Conservation (phyloP, 2,329 filamentous ascomycete species). For the Lachnellula cervina region DNA sequence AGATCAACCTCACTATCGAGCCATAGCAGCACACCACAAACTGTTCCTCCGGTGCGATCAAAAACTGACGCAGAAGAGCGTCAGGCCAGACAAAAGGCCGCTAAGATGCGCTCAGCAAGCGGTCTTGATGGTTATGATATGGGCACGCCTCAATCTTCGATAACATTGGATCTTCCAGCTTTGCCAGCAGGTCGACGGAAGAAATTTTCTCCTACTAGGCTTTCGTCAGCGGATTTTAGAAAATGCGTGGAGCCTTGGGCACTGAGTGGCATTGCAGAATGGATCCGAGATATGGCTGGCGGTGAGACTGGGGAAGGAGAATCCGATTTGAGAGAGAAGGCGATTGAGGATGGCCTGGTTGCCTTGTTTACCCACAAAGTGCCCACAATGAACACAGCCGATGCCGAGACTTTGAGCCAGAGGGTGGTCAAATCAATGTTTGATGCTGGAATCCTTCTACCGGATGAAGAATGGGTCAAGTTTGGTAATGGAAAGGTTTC, state of each 20-base stretch:
- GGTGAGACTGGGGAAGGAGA: slow-evolving; percentile 63
- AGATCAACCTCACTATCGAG: slow-evolving; percentile 79
- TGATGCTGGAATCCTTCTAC: slow-evolving; percentile 68
- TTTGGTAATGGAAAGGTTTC: slow-evolving; percentile 76
- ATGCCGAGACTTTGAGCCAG: slow-evolving; percentile 81
- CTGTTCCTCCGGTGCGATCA: slow-evolving; percentile 79
- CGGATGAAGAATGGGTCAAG: slow-evolving; percentile 97
- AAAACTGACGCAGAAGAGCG: slow-evolving; percentile 82
- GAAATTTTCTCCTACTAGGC: slow-evolving; percentile 80
- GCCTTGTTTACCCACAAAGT: slow-evolving; percentile 91
- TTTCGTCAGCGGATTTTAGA: slow-evolving; percentile 75
- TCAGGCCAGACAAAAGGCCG: slow-evolving; percentile 48
- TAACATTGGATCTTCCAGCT: slow-evolving; percentile 77
- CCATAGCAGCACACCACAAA: slow-evolving; percentile 73
- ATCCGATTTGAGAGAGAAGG: slow-evolving; percentile 76
- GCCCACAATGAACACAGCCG: slow-evolving; percentile 96
- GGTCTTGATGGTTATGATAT: slow-evolving; percentile 55
- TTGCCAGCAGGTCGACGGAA: slow-evolving; percentile 74
- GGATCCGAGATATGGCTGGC: slow-evolving; percentile 77
- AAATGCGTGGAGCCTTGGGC: slow-evolving; percentile 91
- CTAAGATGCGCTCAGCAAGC: slow-evolving; percentile 49
- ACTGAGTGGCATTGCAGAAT: slow-evolving; percentile 76
- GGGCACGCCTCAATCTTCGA: slow-evolving; percentile 43
- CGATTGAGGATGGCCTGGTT: slow-evolving; percentile 81
- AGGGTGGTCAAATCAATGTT: slow-evolving; percentile 79